Conservation (phyloP, 306 rosid species). For the Cucurbita argyrosperma region DNA sequence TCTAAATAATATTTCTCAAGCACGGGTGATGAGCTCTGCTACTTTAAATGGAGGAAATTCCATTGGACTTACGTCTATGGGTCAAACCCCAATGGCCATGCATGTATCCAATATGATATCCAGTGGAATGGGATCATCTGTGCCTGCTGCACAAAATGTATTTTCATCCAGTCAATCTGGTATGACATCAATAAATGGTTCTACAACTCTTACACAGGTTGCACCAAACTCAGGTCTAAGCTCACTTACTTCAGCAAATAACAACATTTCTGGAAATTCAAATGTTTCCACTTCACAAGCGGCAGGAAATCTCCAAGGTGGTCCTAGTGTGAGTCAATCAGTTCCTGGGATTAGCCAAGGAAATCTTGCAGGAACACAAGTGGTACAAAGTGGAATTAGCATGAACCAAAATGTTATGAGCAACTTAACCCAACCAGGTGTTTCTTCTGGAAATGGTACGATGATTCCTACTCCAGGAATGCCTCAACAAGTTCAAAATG, state of each 20-base stretch:
- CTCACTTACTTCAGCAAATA: constrained; percentile 50
- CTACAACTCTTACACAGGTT: constrained; percentile 68
- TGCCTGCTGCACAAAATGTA: constrained; percentile 63
- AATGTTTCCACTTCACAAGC: constrained; percentile 75
- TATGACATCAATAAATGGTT: constrained; percentile 43
- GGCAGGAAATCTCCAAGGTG: constrained; percentile 57
- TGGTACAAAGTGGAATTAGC: constrained; percentile 68
- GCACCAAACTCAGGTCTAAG: constrained; percentile 52
- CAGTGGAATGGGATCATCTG: constrained; percentile 87
- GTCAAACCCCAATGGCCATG: constrained; percentile 81
- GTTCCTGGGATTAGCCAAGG: constrained; percentile 67
- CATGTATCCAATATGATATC: constrained; percentile 97
- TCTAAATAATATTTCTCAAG: constrained; percentile 77
- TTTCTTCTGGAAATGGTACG: constrained; percentile 72
- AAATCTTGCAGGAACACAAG: constrained; percentile 58
- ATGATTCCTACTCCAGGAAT: constrained; percentile 99
- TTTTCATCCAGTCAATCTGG: constrained; percentile 64
- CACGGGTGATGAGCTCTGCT: constrained; percentile 64
- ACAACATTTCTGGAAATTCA: constrained; percentile 60
- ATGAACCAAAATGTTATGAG: constrained; percentile 70
- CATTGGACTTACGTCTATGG: constrained; percentile 61
- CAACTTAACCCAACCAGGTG: constrained; percentile 61
- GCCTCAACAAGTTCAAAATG: constrained; percentile 68
- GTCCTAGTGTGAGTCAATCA: constrained; percentile 71
- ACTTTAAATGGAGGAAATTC: constrained; percentile 66